These are phyloP conservation scores for Endocarpon pusillum DNA, from an alignment of 495 filamentous ascomycete species.

Conservation along the genomic window DNA sequence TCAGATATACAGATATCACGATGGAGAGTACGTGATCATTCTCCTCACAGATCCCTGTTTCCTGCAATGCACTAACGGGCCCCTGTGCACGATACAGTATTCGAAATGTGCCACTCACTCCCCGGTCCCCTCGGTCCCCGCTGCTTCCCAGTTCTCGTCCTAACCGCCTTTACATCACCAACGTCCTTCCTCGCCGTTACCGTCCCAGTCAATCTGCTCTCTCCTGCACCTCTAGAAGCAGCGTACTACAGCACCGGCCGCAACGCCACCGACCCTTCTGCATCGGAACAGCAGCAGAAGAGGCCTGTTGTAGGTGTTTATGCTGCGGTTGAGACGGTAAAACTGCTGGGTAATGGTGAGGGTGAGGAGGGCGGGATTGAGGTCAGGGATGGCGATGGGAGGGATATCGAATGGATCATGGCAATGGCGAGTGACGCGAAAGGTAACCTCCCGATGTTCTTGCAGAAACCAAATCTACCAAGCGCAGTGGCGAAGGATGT, in stretches of 20 bases:
- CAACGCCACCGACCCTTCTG: constrained; percentile 9
- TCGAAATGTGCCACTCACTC: constrained; percentile 15
- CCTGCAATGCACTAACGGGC: not conserved
- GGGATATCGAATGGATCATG: constrained; percentile 46
- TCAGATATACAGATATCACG: constrained; percentile 6
- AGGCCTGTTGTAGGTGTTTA: constrained; percentile 11
- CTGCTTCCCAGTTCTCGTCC: constrained; percentile 12
- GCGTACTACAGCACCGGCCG: constrained; percentile 14
- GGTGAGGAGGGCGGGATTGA: too few relatives aligned
- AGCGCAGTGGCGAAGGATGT: constrained; percentile 49
- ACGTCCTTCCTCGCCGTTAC: constrained; percentile 12
- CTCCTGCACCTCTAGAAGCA: constrained; percentile 2
- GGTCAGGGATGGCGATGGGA: too few relatives aligned
- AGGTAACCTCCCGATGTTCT: constrained; percentile 40
- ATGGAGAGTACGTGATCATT: constrained; percentile 11
- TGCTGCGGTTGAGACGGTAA: not conserved
- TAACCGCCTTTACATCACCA: constrained; percentile 6
- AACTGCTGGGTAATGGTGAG: constrained; percentile 19
- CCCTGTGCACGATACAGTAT: constrained; percentile 5
- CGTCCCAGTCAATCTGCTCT: constrained; percentile 12
- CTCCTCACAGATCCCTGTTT: not conserved
- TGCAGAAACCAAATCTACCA: constrained; percentile 44
- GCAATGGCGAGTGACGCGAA: constrained; percentile 44
- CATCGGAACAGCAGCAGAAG: constrained; percentile 8
- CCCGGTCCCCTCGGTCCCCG: constrained; percentile 11